Base-by-base conservation (phyloP, 192 early-diverging fungal species). In the Bifiguratus adelaidae region DNA sequence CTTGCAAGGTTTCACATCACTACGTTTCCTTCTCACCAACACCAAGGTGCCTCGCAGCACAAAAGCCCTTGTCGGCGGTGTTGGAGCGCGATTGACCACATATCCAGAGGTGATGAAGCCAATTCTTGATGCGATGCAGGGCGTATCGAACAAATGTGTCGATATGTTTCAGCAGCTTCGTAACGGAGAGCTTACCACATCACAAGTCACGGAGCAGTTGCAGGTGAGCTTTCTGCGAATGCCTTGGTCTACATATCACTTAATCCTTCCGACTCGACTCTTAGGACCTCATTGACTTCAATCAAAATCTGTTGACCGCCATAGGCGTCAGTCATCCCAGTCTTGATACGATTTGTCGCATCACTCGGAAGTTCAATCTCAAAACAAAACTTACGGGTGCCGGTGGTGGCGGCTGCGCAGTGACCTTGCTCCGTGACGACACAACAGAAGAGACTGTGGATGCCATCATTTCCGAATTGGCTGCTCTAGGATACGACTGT, bases 351-450 rank as follows among this genome's bases (percentile, higher is more conserved):
- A 69, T 99, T 13, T 60, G 85, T 5, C 61, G 58, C 9, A 82
- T 88, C 13, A 78, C 88, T 0, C 57, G 63, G 1, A 22, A 52
- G n/a, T 56, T 72, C 30, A 73, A 70, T 0, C 60, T 96, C 52
- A 70, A 73, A 24, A 76, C 89, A 15, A 99, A 99, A 64, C 63
- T 99, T 24, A 99, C 96, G 3, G 96, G 96, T 24, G 91, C 91
- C 20, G 94, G 96, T 22, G 96, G 96, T 30, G 96, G 96, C 44
- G 96, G 96, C 9, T 99, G 95, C 60, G 86, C 87, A 16, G 54
- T 99, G 38, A 89, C 88, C 0, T 63, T 87, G 40, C 55, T 91
- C 16, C 73, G 78, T 13, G 61, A 79, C 37, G 77, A 70, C 58
- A 53, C 55, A 11, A 18, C 43, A 1, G 51, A 56, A 28, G 48